Base-by-base conservation (phyloP, 176 grass and related monocot genomes). In the Lolium multiflorum region DNA sequence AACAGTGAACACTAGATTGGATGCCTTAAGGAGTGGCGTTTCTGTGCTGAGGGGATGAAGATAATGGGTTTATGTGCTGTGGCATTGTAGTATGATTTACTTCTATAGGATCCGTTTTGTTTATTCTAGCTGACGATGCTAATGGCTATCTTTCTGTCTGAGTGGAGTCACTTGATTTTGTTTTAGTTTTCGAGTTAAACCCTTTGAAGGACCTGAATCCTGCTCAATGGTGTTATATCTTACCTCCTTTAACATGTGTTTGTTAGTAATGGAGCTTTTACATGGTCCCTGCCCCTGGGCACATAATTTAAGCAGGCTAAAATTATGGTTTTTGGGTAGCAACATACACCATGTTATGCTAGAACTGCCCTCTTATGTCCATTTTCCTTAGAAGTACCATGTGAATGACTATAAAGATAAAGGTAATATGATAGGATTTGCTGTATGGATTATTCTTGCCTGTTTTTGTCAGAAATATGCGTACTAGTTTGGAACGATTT, bases 211-310 rank as follows among this genome's bases (percentile, higher is more conserved):
- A 51, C 25, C 63, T 78, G 41, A 61, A 55, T 62, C 83, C 79
- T 69, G 50, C 63, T 24, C 49, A 56, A 37, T 24, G 59, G 55
- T 66, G 7, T 17, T 88, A 60, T 76, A n/a, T 76, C 21, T 51
- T 77, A 77, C 71, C 24, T 83, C 20, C 22, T 83, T n/a, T 81
- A 61, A 37, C 11, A 86, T 56, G 18, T 59, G 14, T 84, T 35
- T 11, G 16, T 61, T 79, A 22, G 41, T 71, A 62, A 66, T 76
- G 25, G 70, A 71, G 74, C 50, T 88, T 88, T 83, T 37, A 59
- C 21, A 20, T 62, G 55, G 52, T 38, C 14, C 22, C 50, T 82
- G 49, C 69, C 72, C 13, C 9, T 76, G 22, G 76, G 11, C 25
- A 61, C 3, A 0, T 3, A 74, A 48, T 74, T 74, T 73, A 54